phyloP scores from a whole-genome alignment of 305 asterid species.

The Andrographis paniculata region DNA sequence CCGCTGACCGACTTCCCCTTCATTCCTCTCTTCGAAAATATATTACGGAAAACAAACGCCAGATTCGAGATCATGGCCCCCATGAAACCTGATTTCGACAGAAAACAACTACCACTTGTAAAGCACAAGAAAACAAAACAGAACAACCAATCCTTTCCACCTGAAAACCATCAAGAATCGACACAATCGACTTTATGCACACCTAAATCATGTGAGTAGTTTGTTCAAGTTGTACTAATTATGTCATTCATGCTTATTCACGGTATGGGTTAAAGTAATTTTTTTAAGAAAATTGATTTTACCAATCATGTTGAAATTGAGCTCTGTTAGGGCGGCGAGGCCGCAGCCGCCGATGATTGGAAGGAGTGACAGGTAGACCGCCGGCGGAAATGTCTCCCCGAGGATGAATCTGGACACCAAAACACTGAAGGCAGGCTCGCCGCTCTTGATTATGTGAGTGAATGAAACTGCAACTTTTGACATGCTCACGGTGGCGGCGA shows the following conservation, averaged over 20 bases:
- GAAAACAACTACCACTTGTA: slow-evolving; percentile 5
- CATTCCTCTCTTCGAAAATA: slow-evolving; percentile 62
- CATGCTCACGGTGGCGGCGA: slow-evolving; percentile 96
- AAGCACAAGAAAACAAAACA: too few relatives aligned
- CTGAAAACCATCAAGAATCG: too few relatives aligned
- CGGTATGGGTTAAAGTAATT: too few relatives aligned
- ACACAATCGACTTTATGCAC: too few relatives aligned
- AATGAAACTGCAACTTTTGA: slow-evolving; percentile 97
- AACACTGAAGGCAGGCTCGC: slow-evolving; percentile 92
- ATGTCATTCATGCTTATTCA: too few relatives aligned
- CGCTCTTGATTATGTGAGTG: slow-evolving; percentile 92
- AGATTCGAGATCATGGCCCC: slow-evolving; percentile 49
- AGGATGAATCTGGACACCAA: slow-evolving; percentile 69
- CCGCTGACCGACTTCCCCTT: slow-evolving; percentile 93
- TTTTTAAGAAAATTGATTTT: too few relatives aligned
- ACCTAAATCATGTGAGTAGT: slow-evolving; percentile 22
- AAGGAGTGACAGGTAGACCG: slow-evolving; percentile 69
- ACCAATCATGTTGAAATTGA: slow-evolving; percentile 95
- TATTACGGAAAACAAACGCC: slow-evolving; percentile 50
- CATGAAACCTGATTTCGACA: slow-evolving; percentile 45
- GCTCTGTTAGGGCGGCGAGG: slow-evolving; percentile 82
- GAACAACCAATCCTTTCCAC: background rate
- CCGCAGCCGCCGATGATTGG: slow-evolving; percentile 94
- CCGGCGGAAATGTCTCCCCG: slow-evolving; percentile 75
- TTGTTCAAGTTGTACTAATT: slow-evolving; percentile 4